Evolutionary conservation across 1,284 basidiomycete species (phyloP).

Genomic region (Testicularia cyperi): DNA sequence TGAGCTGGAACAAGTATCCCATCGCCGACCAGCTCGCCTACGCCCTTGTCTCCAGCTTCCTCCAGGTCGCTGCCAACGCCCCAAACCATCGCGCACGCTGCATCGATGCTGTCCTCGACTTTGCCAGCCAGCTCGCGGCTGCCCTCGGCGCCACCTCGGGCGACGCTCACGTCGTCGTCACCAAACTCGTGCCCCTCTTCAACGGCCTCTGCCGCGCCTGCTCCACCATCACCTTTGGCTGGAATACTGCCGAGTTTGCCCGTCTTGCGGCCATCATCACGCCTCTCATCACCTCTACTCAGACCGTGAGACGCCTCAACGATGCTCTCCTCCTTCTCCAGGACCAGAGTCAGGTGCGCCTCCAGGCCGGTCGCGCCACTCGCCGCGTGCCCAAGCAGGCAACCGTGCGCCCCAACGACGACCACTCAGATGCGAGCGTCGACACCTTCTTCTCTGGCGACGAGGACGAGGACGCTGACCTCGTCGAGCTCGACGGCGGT

Average conservation of each 20-base stretch:
- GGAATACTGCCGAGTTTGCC: constrained; percentile 72
- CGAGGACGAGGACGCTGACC: constrained; percentile 37
- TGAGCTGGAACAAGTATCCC: constrained; percentile 45
- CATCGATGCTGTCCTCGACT: constrained; percentile 54
- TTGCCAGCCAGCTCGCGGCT: constrained; percentile 23
- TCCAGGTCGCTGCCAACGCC: constrained; percentile 67
- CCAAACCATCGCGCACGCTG: constrained; percentile 67
- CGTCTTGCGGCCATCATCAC: constrained; percentile 66
- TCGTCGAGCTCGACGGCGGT: constrained; percentile 34
- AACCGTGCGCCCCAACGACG: constrained; percentile 35
- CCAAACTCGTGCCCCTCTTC: constrained; percentile 72
- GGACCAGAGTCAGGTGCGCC: constrained; percentile 61
- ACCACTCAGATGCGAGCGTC: constrained; percentile 43
- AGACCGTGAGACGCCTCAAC: constrained; percentile 64
- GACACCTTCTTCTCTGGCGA: constrained; percentile 63
- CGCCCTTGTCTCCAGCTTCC: constrained; percentile 62
- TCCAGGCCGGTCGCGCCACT: constrained; percentile 53
- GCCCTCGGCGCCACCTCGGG: constrained; percentile 21
- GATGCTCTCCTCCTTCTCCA: constrained; percentile 63
- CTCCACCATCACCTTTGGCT: constrained; percentile 73
- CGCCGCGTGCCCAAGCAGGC: constrained; percentile 39
- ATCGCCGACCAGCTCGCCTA: constrained; percentile 55
- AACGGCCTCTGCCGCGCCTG: constrained; percentile 85
- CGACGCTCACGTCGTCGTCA: constrained; percentile 74
- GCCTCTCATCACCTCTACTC: constrained; percentile 67